Base-by-base conservation (phyloP, 306 rosid genomes). In the Vigna angularis region DNA sequence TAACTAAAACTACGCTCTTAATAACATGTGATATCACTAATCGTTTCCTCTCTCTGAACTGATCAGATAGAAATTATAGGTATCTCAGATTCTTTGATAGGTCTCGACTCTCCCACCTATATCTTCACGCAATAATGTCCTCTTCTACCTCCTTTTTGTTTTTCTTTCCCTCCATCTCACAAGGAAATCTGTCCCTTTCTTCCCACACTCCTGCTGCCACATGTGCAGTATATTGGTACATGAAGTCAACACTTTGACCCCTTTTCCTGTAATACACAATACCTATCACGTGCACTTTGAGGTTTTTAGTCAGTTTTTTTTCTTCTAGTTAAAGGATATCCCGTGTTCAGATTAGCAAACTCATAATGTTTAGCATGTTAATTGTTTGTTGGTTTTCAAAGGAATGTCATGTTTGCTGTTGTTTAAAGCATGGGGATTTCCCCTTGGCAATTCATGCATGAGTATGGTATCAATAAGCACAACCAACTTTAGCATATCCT, bases 321-420 rank as follows among this genome's bases (percentile, higher is more conserved):
- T 22, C 76, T 74, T 32, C 28, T 30, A 51, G 13, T 57, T 66
- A 68, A 10, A 63, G 14, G n/a, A 20, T 48, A 59, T 68, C 57
- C 40, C 15, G 20, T 58, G 62, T 63, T 59, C 17, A 40, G 69
- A 80, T 73, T 45, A 14, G 28, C 26, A 44, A 52, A 51, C 62
- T 72, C 61, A 14, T 49, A 28, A 72, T 36, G 51, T 3, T n/a
- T 15, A 45, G 44, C 30, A 17, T 12, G 6, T 32, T 72, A 22
- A 59, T 26, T 64, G 16, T 32, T 55, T 63, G 17, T 82, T 70
- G 56, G 20, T 76, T 82, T 55, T 65, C 30, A 61, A 61, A 67
- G 47, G 58, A 59, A 40, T 42, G 59, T 6, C 28, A 15, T 51
- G 62, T 62, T 71, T 76, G 38, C 24, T 36, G 76, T 57, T 48